These are phyloP conservation scores for Saturnispora sekii DNA, from an alignment of 805 yeast genomes.

Conservation along the genomic window DNA sequence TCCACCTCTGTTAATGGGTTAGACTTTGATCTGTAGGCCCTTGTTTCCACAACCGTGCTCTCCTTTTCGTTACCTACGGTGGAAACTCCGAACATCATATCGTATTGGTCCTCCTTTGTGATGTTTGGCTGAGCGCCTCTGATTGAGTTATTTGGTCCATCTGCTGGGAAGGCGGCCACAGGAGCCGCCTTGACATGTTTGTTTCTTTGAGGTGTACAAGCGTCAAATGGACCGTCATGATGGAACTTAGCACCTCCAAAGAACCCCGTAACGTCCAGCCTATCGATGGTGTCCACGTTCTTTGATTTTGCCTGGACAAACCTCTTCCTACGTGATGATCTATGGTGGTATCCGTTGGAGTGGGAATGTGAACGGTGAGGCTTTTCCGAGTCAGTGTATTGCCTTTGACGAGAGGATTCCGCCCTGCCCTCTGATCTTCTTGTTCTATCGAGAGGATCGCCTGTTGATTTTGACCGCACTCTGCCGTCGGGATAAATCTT, in stretches of 20 bases:
- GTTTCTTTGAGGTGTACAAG: conserved; percentile 94
- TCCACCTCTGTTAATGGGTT: background rate
- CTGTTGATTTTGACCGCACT: conserved; percentile 25
- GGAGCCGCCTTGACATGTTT: conserved; percentile 70
- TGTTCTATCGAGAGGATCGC: conserved; percentile 14
- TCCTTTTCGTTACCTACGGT: conserved; percentile 35
- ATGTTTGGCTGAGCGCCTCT: conserved; percentile 51
- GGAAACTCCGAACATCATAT: conserved; percentile 68
- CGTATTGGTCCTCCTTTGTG: conserved; percentile 52
- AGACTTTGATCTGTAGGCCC: conserved; percentile 1
- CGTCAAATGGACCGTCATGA: conserved; percentile 98
- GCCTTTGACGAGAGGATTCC: conserved; percentile 11
- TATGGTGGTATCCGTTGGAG: conserved; percentile 21
- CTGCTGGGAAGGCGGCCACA: conserved; percentile 88
- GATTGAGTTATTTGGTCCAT: conserved; percentile 87
- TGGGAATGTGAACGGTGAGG: conserved; percentile 24
- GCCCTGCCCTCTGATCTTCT: background rate
- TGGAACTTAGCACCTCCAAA: conserved; percentile 92
- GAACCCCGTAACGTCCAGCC: conserved; percentile 89
- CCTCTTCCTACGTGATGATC: conserved; percentile 24
- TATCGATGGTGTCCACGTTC: conserved; percentile 88
- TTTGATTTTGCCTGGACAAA: conserved; percentile 44
- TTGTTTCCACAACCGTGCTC: background rate
- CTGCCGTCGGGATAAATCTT: conserved; percentile 24
- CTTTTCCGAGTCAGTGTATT: conserved; percentile 13